phyloP scores from a whole-genome alignment of 2,329 filamentous ascomycete species.

The Aspergillus alliaceus region DNA sequence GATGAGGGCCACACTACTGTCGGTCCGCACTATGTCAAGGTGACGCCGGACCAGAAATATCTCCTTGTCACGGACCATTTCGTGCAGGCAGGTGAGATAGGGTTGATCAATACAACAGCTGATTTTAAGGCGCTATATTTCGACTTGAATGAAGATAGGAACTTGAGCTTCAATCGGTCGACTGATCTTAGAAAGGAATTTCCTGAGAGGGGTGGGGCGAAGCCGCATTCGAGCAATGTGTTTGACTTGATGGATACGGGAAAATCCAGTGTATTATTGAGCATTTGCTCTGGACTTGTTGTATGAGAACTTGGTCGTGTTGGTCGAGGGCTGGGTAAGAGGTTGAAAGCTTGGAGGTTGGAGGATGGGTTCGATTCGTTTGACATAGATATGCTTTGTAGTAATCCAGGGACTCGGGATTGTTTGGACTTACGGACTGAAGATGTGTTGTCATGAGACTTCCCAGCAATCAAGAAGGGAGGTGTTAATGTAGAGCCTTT shows the following conservation, averaged over 20 bases:
- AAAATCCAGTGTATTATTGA: conserved; percentile 44
- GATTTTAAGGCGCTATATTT: conserved; percentile 65
- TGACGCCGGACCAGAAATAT: conserved; percentile 65
- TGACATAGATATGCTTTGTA: not conserved
- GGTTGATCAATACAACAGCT: conserved; percentile 60
- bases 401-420: too few relatives aligned
- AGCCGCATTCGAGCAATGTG: conserved; percentile 57
- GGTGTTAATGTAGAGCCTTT: too few relatives aligned
- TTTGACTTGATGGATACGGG: conserved; percentile 58
- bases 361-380: not conserved
- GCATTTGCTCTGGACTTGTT: not conserved
- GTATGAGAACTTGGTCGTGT: not conserved
- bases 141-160: conserved; percentile 56
- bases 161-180: conserved; percentile 59
- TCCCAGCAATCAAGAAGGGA: too few relatives aligned
- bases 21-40: conserved; percentile 64
- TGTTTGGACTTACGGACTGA: too few relatives aligned
- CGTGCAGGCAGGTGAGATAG: conserved; percentile 62
- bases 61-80: conserved; percentile 66
- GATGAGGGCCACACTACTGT: conserved; percentile 59
- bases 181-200: conserved; percentile 60
- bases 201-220: conserved; percentile 56
- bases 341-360: not conserved
- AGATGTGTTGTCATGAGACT: too few relatives aligned
- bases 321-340: not conserved